A percentile compares a stretch with the other conserved stretches of the same genome.
These are phyloP conservation scores for Vigna hirtella DNA, from an alignment of 306 rosid species.

Conservation along the genomic window DNA sequence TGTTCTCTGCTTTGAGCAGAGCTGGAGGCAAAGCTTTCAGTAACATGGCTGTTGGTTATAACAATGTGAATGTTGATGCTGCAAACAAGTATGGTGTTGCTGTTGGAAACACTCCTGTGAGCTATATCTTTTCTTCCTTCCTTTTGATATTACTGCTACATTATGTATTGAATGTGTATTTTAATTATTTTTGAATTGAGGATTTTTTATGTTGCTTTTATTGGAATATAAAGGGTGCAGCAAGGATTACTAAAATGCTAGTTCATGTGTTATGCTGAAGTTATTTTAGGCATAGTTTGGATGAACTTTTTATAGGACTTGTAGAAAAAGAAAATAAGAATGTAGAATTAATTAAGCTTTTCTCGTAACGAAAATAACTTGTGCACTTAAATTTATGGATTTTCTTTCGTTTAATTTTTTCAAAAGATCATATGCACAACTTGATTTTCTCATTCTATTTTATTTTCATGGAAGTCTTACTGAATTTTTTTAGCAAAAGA, in stretches of 20 bases:
- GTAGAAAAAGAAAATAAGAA: background rate
- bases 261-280: background rate
- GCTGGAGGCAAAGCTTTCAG: slow-evolving; percentile 99
- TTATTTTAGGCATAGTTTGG: background rate
- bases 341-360: background rate
- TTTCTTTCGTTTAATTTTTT: no score
- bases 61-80: slow-evolving; percentile 90
- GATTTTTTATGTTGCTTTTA: background rate
- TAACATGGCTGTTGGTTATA: slow-evolving; percentile 99
- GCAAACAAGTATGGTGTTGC: slow-evolving; percentile 93
- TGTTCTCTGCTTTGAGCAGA: slow-evolving; percentile 91
- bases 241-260: background rate
- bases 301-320: background rate
- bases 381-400: background rate
- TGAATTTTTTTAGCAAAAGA: no score
- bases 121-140: slow-evolving; percentile 8
- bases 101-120: slow-evolving; percentile 90
- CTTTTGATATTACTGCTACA: background rate
- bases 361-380: background rate
- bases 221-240: background rate
- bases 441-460: no score
- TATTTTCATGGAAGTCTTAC: no score
- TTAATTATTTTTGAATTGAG: background rate
- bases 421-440: no score
- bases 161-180: slow-evolving; percentile 6